Evolutionary conservation across 1,139 yeast genomes (phyloP), one percentile per base, ranked within the genome.

Genomic region (Meyerozyma smithsonii): DNA sequence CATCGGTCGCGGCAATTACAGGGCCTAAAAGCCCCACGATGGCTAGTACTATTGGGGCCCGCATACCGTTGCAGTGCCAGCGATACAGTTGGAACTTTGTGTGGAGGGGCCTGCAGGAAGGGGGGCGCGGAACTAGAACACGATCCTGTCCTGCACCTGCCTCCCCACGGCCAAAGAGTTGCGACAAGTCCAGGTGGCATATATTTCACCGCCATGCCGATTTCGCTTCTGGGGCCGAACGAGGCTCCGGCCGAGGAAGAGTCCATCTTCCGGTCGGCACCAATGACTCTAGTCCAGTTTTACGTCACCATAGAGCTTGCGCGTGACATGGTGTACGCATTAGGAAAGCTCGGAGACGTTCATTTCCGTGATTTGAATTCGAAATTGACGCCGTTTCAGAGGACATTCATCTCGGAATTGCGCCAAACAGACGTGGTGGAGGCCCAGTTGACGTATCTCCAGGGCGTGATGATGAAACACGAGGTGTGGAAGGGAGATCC

Each of bases 301-400:
- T 92, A 86, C 61, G 81, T 92, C 39, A 88, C 97, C n/a, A 79
- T 83, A 25, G 98, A 92, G 60, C 79, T 88, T 44, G 86, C 95
- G 6, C 72, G 97, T 46, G 95, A 89, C 46, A 81, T 88, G 44
- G 94, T 89, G 11, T 81, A 84, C 39, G 77, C 83, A 3, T 66
- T 92, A 32, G 98, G 98, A 7, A 79, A 80, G 46, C 66, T 84
- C 43, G 96, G 96, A 1, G 69, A 77, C 40, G 84, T 92, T 21
- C 97, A 94, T 57, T 89, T 94, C 61, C 75, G 96, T 44, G 97
- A 92, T 61, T 72, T 92, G 62, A 92, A 92, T 61, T 70, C 83
- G 37, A 78, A 77, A 51, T 77, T 86, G 40, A 83, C 84, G 43
- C 72, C 89, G 4, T 94, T 92, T 63, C 97, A 90, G 62, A 73